These are phyloP conservation scores for Penicillium alfredii DNA, from an alignment of 495 filamentous ascomycete genomes.

Conservation along the genomic window DNA sequence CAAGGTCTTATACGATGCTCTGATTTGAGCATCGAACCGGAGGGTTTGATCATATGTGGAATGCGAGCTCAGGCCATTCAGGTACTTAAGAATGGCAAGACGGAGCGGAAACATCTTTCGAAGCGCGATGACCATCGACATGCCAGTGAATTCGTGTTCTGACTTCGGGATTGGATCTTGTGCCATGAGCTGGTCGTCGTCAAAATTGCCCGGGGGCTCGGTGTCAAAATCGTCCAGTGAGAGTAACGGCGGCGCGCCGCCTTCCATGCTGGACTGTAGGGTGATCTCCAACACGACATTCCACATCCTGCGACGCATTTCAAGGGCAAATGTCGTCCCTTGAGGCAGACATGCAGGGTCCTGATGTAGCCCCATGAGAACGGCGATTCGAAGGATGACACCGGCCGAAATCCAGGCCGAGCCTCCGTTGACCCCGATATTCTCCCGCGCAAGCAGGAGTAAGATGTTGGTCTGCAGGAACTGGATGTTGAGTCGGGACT, in stretches of 20 bases:
- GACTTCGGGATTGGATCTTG: constrained; percentile 24
- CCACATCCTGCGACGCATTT: constrained; percentile 59
- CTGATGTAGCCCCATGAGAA: constrained; percentile 57
- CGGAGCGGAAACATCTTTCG: constrained; percentile 41
- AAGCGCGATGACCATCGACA: constrained; percentile 40
- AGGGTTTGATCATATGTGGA: constrained; percentile 33
- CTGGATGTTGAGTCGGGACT: constrained; percentile 38
- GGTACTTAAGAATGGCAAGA: constrained; percentile 38
- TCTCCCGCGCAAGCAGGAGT: constrained; percentile 42
- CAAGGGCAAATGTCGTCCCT: constrained; percentile 37
- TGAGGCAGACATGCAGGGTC: constrained; percentile 45
- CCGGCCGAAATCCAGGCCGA: constrained; percentile 54
- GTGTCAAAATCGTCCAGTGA: constrained; percentile 50
- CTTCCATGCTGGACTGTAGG: constrained; percentile 47
- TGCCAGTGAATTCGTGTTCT: constrained; percentile 37
- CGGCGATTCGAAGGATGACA: constrained; percentile 46
- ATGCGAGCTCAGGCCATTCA: constrained; percentile 39
- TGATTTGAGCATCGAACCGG: constrained; percentile 34
- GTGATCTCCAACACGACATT: constrained; percentile 52
- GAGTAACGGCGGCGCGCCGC: constrained; percentile 46
- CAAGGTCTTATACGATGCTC: constrained; percentile 24
- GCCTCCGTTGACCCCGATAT: constrained; percentile 40
- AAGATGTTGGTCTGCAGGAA: constrained; percentile 46
- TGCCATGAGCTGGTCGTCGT: constrained; percentile 30
- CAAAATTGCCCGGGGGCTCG: constrained; percentile 45